phyloP scores from a whole-genome alignment of 2,329 filamentous ascomycete genomes.

The Grosmannia clavigera region DNA sequence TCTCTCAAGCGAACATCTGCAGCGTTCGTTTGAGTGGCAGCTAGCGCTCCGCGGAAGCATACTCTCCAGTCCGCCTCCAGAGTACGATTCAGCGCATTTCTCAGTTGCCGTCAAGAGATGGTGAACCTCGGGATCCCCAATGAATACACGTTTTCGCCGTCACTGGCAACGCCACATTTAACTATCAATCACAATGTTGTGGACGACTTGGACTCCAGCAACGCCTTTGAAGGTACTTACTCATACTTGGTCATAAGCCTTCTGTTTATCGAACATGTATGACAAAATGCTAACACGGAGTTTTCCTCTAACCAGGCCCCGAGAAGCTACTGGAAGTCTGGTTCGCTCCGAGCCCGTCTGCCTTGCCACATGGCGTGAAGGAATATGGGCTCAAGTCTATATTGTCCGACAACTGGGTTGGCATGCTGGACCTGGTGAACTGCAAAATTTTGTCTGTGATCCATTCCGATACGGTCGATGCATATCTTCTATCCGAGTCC shows the following conservation, averaged over 20 bases:
- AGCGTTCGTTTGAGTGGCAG: conserved; percentile 96
- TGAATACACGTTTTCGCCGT: conserved; percentile 72
- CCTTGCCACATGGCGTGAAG: conserved; percentile 57
- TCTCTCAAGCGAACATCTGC: conserved; percentile 86
- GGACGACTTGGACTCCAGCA: conserved; percentile 83
- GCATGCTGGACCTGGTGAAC: conserved; percentile 95
- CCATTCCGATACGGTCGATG: conserved; percentile 86
- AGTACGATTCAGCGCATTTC: neutral
- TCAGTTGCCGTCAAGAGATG: conserved; percentile 51
- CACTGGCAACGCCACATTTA: conserved; percentile 73
- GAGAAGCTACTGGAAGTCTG: conserved; percentile 98
- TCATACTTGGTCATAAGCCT: too few relatives aligned
- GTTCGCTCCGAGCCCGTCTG: conserved; percentile 72
- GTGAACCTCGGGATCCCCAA: conserved; percentile 68
- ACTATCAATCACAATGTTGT: conserved; percentile 96
- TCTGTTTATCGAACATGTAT: neutral
- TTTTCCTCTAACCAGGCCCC: conserved; percentile 44
- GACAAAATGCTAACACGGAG: neutral
- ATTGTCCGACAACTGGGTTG: conserved; percentile 74
- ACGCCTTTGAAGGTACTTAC: conserved; percentile 75
- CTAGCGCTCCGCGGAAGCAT: conserved; percentile 77
- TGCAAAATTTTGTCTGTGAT: conserved; percentile 96
- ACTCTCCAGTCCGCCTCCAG: neutral
- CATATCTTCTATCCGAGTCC: conserved; percentile 93
- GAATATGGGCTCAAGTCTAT: conserved; percentile 79